Conservation (phyloP, 257 asterid species). For the Salvia splendens region DNA sequence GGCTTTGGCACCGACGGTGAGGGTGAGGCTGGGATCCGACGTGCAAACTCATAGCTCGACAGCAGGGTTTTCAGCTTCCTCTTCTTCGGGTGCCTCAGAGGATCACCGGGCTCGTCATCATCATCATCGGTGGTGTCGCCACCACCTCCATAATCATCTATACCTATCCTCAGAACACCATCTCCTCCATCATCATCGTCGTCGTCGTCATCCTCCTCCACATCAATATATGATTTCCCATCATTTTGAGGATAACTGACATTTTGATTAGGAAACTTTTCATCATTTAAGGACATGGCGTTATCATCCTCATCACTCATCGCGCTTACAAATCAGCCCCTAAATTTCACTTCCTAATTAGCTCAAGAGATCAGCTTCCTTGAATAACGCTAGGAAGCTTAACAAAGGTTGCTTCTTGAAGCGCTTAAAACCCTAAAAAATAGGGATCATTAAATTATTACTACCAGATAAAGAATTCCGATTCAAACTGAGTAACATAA, state of each 20-base stretch:
- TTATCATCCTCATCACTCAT: slow-evolving; percentile 57
- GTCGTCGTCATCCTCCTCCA: slow-evolving; percentile 46
- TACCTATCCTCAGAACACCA: slow-evolving; percentile 42
- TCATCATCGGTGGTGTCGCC: slow-evolving; percentile 32
- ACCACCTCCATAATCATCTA: slow-evolving; percentile 38
- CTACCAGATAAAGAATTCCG: background rate
- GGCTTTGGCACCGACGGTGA: slow-evolving; percentile 48
- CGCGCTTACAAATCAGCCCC: slow-evolving; percentile 22
- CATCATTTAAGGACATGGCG: slow-evolving; percentile 40
- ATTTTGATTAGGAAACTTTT: slow-evolving; percentile 37
- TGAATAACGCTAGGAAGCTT: background rate
- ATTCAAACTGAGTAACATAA: background rate
- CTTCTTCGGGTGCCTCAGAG: slow-evolving; percentile 47
- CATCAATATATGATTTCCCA: slow-evolving; percentile 36
- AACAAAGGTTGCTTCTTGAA: background rate
- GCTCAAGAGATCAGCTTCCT: background rate
- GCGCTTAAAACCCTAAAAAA: slow-evolving; percentile 8
- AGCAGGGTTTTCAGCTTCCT: slow-evolving; percentile 45
- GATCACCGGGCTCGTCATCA: slow-evolving; percentile 24
- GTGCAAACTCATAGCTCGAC: slow-evolving; percentile 83
- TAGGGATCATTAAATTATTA: background rate
- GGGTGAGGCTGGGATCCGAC: slow-evolving; percentile 60
- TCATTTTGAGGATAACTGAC: slow-evolving; percentile 36
- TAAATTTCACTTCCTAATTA: background rate
- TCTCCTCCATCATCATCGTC: slow-evolving; percentile 51